Percentiles rank a stretch among this genome's conserved stretches.
Conservation (phyloP, 176 grass and related monocot genomes). For the Bonia amplexicaulis region DNA sequence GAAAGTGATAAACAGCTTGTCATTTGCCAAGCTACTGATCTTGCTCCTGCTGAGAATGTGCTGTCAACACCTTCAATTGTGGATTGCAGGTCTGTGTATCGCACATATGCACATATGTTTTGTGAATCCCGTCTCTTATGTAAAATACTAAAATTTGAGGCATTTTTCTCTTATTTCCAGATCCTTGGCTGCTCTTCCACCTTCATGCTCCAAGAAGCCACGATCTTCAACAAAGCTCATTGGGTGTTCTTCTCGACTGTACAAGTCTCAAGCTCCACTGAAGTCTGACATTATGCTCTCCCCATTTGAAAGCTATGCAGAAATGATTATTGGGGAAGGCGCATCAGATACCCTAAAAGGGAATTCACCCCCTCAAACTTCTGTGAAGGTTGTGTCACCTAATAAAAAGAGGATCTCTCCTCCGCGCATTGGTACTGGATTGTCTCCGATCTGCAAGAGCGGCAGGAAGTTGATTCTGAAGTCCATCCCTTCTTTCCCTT, state of each 20-base stretch:
- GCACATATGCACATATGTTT: constrained; percentile 18
- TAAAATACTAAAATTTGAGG: constrained; percentile 13
- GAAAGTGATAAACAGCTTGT: constrained; percentile 46
- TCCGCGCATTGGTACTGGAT: constrained; percentile 34
- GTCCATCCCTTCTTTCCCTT: constrained; percentile 65
- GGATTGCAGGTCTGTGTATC: constrained; percentile 55
- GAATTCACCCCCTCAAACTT: constrained; percentile 30
- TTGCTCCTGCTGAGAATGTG: constrained; percentile 41
- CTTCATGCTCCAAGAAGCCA: constrained; percentile 42
- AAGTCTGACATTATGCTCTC: constrained; percentile 32
- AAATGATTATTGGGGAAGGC: constrained; percentile 18
- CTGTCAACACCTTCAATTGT: constrained; percentile 51
- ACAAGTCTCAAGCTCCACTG: constrained; percentile 21
- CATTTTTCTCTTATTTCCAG: constrained; percentile 24
- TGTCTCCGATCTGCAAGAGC: constrained; percentile 55
- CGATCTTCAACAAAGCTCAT: constrained; percentile 19
- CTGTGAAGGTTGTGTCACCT: constrained; percentile 50
- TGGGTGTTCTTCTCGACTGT: constrained; percentile 36
- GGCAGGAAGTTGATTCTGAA: constrained; percentile 53
- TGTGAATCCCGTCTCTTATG: neutral
- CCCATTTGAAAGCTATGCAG: constrained; percentile 33
- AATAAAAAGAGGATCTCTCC: constrained; percentile 60
- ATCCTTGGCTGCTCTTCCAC: constrained; percentile 26
- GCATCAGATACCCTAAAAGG: constrained; percentile 29
- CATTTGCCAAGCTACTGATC: constrained; percentile 33